Conservation (phyloP, 768 basidiomycete species). For the Termitomyces titanicus region DNA sequence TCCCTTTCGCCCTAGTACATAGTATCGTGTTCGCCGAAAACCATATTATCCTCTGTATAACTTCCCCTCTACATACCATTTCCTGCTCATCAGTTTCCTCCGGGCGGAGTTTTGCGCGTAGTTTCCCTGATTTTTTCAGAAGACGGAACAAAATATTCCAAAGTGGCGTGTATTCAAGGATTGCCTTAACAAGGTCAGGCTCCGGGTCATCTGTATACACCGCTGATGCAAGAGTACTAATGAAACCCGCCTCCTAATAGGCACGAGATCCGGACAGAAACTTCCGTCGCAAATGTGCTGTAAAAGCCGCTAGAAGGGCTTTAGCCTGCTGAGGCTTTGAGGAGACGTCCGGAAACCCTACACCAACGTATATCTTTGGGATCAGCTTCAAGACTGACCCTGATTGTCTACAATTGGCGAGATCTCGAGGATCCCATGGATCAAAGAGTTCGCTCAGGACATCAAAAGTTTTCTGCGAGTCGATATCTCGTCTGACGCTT, state of each 20-base stretch:
- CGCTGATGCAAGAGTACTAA: neutral
- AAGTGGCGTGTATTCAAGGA: neutral
- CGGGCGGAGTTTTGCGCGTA: neutral
- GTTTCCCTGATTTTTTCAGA: neutral
- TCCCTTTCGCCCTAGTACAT: neutral
- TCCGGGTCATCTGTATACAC: too few species aligned
- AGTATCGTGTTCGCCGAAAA: neutral
- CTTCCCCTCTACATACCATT: neutral
- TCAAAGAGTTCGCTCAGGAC: neutral
- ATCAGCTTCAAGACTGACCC: neutral
- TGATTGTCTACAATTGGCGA: too few species aligned
- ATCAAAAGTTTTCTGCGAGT: neutral
- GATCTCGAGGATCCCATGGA: neutral
- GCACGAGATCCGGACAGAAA: neutral
- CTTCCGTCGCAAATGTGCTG: neutral
- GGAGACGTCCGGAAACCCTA: neutral
- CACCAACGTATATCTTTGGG: too few species aligned
- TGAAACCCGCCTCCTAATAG: neutral
- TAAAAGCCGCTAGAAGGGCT: neutral
- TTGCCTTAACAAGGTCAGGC: neutral
- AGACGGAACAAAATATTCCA: neutral
- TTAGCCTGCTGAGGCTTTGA: neutral
- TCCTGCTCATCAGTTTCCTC: neutral
- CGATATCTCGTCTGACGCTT: neutral
- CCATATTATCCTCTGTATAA: neutral